Conservation (phyloP, 352 stramenopile genomes). For the Phytophthora ohioensis region DNA sequence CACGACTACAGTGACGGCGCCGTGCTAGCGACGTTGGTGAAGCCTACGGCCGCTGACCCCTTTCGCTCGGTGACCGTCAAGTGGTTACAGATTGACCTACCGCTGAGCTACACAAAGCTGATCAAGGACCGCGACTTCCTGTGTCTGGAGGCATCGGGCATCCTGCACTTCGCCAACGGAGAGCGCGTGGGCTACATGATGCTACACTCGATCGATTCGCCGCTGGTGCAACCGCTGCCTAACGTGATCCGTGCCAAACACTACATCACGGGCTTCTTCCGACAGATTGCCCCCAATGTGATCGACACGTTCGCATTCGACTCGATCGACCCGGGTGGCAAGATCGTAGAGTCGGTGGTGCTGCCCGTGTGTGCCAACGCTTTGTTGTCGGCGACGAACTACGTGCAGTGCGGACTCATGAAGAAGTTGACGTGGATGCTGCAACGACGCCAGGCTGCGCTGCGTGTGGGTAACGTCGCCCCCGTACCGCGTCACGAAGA, state of each 20-base stretch:
- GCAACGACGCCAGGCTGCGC: slow-evolving; percentile 17
- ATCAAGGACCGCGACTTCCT: slow-evolving; percentile 32
- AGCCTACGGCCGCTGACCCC: slow-evolving; percentile 14
- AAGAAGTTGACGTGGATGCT: slow-evolving; percentile 65
- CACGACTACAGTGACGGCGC: slow-evolving; percentile 42
- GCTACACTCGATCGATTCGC: slow-evolving; percentile 64
- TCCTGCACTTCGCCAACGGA: slow-evolving; percentile 27
- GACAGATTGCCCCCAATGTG: slow-evolving; percentile 45
- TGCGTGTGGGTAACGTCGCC: slow-evolving; percentile 5
- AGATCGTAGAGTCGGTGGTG: slow-evolving; percentile 40
- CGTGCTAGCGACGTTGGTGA: slow-evolving; percentile 23
- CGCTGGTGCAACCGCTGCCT: slow-evolving; percentile 39
- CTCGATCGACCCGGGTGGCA: slow-evolving; percentile 35
- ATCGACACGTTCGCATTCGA: slow-evolving; percentile 53
- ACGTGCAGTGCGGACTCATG: slow-evolving; percentile 57
- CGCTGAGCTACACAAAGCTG: slow-evolving; percentile 24
- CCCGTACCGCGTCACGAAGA: slow-evolving; percentile 2
- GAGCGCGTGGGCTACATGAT: slow-evolving; percentile 62
- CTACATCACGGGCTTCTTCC: slow-evolving; percentile 51
- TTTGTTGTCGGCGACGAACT: slow-evolving; percentile 44
- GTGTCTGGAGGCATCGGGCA: slow-evolving; percentile 27
- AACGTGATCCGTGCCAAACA: slow-evolving; percentile 46
- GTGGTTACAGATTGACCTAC: slow-evolving; percentile 30
- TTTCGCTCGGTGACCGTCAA: slow-evolving; percentile 33
- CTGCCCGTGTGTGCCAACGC: slow-evolving; percentile 40